Percentiles rank a stretch among this genome's conserved stretches.
Evolutionary conservation across 2,329 filamentous ascomycete genomes (phyloP).

Genomic region (Phyllosticta paracitricarpa): DNA sequence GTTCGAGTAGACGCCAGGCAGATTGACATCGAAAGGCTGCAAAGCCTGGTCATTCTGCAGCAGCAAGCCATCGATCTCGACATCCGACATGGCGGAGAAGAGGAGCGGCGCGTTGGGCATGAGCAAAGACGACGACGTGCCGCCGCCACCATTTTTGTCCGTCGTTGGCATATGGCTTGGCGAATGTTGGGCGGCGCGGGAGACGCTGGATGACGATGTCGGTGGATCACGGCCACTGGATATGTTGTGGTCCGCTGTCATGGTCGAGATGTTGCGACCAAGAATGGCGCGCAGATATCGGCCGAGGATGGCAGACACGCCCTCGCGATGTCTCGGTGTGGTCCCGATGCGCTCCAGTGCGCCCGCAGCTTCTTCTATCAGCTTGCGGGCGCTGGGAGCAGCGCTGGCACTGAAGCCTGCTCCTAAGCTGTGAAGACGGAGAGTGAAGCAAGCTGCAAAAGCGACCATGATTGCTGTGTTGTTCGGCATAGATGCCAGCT

Average conservation of each 20-base stretch:
- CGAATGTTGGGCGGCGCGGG: background rate
- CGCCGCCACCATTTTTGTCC: constrained; percentile 23
- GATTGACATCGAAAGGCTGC: constrained; percentile 44
- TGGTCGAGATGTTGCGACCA: constrained; percentile 16
- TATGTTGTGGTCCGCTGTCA: constrained; percentile 19
- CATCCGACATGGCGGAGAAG: constrained; percentile 60
- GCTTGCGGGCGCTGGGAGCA: constrained; percentile 39
- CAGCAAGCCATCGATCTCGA: constrained; percentile 54
- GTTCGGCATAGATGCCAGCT: constrained; percentile 66
- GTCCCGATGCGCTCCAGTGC: constrained; percentile 61
- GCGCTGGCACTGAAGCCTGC: constrained; percentile 21
- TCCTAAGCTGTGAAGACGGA: constrained; percentile 42
- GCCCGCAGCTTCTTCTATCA: constrained; percentile 54
- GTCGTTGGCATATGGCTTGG: constrained; percentile 11
- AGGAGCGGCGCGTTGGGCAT: constrained; percentile 35
- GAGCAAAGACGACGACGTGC: constrained; percentile 23
- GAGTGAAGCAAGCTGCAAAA: constrained; percentile 55
- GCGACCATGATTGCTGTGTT: constrained; percentile 73
- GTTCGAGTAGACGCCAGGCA: constrained; percentile 47
- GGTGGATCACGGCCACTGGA: background rate
- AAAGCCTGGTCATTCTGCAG: constrained; percentile 55
- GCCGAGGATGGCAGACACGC: constrained; percentile 52
- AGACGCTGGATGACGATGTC: background rate
- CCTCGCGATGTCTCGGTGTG: constrained; percentile 55
- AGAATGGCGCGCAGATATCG: constrained; percentile 38